Conservation (phyloP, 208 protist genomes). For the Crithidia expoeki region DNA sequence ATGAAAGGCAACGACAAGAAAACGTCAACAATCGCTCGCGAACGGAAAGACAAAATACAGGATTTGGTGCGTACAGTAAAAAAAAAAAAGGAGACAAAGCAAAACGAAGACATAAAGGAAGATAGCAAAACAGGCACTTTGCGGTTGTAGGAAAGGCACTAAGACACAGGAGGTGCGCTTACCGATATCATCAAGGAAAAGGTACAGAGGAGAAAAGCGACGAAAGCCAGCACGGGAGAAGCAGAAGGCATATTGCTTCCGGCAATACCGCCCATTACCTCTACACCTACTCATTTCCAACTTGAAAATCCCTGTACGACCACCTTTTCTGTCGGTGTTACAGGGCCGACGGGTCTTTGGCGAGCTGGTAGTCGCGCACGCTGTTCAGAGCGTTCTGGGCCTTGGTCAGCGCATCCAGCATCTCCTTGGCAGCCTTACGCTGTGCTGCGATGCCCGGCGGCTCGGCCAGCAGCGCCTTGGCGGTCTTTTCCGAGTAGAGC, state of each 20-base stretch:
- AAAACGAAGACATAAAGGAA: slow-evolving; percentile 3
- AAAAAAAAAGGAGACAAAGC: slow-evolving; percentile 17
- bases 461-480: slow-evolving; percentile 95
- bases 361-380: slow-evolving; percentile 76
- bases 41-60: too few species aligned
- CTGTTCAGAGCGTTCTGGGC: slow-evolving; percentile 85
- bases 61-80: slow-evolving; percentile 1
- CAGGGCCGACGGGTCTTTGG: slow-evolving; percentile 11
- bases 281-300: neutral
- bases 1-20: too few species aligned
- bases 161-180: too few species aligned
- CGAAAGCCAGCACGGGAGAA: neutral
- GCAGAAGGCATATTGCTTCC: too few species aligned
- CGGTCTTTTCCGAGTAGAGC: slow-evolving; percentile 94
- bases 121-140: neutral
- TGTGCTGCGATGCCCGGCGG: slow-evolving; percentile 81
- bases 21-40: too few species aligned
- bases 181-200: neutral
- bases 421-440: slow-evolving; percentile 89
- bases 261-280: too few species aligned
- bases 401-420: slow-evolving; percentile 90
- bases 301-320: neutral
- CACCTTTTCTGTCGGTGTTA: neutral
- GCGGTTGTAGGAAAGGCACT: too few species aligned
- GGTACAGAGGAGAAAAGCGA: neutral